phyloP scores from a whole-genome alignment of 2,329 filamentous ascomycete genomes.

The Elsinoe australis region DNA sequence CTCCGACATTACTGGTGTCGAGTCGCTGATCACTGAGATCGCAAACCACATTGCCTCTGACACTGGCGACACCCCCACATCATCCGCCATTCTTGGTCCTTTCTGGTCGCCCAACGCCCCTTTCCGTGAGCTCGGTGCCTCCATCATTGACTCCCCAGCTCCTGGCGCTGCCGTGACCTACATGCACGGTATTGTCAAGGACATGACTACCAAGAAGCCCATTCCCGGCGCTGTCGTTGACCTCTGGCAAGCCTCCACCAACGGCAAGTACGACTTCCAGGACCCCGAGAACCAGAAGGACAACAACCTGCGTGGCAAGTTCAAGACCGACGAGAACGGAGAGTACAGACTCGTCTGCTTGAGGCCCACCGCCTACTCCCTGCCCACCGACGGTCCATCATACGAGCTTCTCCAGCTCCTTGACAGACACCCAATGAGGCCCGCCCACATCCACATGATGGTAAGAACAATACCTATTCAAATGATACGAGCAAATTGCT shows the following conservation, averaged over 20 bases:
- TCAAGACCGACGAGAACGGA: slow-evolving; percentile 61
- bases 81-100: slow-evolving; percentile 66
- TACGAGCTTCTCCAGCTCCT: slow-evolving; percentile 46
- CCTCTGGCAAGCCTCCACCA: slow-evolving; percentile 66
- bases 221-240: slow-evolving; percentile 64
- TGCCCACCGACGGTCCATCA: slow-evolving; percentile 57
- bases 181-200: slow-evolving; percentile 62
- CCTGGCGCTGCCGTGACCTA: slow-evolving; percentile 53
- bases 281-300: slow-evolving; percentile 62
- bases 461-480: no score
- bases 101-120: slow-evolving; percentile 72
- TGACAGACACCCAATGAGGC: slow-evolving; percentile 53
- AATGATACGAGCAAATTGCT: no score
- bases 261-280: slow-evolving; percentile 56
- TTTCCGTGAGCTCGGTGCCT: slow-evolving; percentile 59
- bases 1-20: slow-evolving; percentile 65
- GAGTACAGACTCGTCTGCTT: slow-evolving; percentile 68
- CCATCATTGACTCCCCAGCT: slow-evolving; percentile 56
- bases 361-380: slow-evolving; percentile 64
- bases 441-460: slow-evolving; percentile 56
- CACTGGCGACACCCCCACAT: slow-evolving; percentile 57
- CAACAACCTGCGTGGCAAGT: slow-evolving; percentile 72
- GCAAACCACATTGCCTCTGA: slow-evolving; percentile 55
- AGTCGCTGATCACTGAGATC: slow-evolving; percentile 64
- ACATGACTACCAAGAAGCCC: slow-evolving; percentile 57